Percentiles rank a stretch among this genome's conserved stretches.
These are phyloP conservation scores for Rubia peregrina DNA, from an alignment of 305 asterid species.

Conservation along the genomic window DNA sequence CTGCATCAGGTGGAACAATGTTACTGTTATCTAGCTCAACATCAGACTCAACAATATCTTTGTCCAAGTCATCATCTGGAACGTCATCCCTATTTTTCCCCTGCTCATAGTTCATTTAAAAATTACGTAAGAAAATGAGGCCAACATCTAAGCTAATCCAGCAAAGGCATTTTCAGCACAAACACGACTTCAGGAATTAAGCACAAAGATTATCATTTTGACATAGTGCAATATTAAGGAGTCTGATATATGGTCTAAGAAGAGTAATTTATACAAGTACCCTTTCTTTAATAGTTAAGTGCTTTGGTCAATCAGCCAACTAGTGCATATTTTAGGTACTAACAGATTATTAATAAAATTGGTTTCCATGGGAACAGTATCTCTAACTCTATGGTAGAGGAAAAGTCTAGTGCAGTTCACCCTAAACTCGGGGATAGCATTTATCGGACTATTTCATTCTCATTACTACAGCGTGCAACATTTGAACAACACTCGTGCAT, in stretches of 20 bases:
- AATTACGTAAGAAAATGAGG: constrained; percentile 3
- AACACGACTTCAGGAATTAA: background rate
- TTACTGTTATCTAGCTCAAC: constrained; percentile 58
- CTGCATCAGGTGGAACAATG: constrained; percentile 55
- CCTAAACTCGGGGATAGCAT: background rate
- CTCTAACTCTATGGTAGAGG: background rate
- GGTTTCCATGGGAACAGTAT: background rate
- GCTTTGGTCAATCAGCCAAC: background rate
- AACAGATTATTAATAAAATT: background rate
- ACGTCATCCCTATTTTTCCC: constrained; percentile 23
- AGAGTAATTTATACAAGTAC: background rate
- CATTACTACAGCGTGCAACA: background rate
- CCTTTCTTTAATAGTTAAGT: background rate
- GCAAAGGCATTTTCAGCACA: background rate
- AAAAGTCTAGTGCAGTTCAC: background rate
- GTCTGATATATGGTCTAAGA: background rate
- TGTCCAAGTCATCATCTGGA: constrained; percentile 25
- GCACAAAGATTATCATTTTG: background rate
- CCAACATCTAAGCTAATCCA: background rate
- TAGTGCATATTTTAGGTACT: background rate
- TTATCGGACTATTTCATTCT: background rate
- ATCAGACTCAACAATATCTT: constrained; percentile 60
- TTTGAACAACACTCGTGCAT: background rate
- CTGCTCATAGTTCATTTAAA: constrained; percentile 23
- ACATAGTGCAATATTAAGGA: background rate